phyloP scores from a whole-genome alignment of 1,284 basidiomycete species.

The Ustilago bromivora region DNA sequence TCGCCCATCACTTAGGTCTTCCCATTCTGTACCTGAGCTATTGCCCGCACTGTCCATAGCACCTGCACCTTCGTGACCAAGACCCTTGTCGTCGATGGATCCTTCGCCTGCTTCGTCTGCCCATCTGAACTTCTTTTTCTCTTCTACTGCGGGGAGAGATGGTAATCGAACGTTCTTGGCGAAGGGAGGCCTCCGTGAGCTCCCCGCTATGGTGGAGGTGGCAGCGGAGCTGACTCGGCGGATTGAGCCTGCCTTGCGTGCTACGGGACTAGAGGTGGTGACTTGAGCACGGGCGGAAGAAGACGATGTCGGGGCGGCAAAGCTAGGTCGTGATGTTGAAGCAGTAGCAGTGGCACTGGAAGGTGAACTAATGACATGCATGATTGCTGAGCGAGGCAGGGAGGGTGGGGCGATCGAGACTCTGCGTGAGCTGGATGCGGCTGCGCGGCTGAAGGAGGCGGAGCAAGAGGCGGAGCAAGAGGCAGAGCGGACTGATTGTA shows the following conservation, averaged over 20 bases:
- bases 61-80: constrained; percentile 1
- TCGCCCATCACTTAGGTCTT: constrained; percentile 36
- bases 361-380: constrained; percentile 32
- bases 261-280: constrained; percentile 16
- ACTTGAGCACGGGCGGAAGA: constrained; percentile 34
- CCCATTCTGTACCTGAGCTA: constrained; percentile 41
- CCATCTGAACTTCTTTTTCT: constrained; percentile 87
- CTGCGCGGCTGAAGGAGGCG: constrained; percentile 3
- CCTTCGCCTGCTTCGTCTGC: constrained; percentile 87
- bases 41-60: constrained; percentile 13
- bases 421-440: constrained; percentile 9
- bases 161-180: constrained; percentile 1
- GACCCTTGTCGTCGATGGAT: constrained; percentile 79
- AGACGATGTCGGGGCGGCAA: constrained; percentile 43
- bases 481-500: constrained; percentile 4
- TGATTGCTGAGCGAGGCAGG: constrained; percentile 26
- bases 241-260: constrained; percentile 17
- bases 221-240: constrained; percentile 16
- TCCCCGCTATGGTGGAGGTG: not conserved
- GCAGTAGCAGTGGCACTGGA: not conserved
- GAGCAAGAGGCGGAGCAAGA: constrained; percentile 19
- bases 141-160: constrained; percentile 22
- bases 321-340: constrained; percentile 20
- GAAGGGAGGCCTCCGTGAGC: constrained; percentile 18
- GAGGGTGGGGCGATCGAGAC: constrained; percentile 7